phyloP scores from a whole-genome alignment of 2,329 filamentous ascomycete species.

The Aspergillus sergii region DNA sequence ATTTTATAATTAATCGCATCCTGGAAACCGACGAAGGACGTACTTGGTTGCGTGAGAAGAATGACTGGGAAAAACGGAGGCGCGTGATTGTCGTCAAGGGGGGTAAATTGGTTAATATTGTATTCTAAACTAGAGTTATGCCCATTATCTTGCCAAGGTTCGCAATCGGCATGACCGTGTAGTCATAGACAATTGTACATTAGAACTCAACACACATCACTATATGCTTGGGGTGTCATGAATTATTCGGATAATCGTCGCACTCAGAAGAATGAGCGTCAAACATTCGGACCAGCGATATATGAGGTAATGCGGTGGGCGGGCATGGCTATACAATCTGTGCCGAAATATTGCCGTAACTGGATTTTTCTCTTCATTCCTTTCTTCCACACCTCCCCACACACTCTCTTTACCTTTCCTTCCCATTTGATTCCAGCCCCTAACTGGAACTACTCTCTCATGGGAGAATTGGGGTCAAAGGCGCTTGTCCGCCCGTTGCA shows the following conservation, averaged over 20 bases:
- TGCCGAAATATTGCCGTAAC: neutral
- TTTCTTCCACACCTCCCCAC: neutral
- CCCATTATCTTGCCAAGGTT: neutral
- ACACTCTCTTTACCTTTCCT: no score
- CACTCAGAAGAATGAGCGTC: neutral
- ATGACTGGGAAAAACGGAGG: conserved; percentile 57
- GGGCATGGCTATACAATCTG: neutral
- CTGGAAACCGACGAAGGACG: conserved; percentile 63
- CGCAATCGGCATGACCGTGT: neutral
- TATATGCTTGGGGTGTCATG: neutral
- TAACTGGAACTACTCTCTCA: neutral
- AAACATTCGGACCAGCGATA: neutral
- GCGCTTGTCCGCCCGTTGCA: neutral
- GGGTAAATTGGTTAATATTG: conserved; percentile 75
- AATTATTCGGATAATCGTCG: neutral
- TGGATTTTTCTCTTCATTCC: neutral
- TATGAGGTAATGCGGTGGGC: neutral
- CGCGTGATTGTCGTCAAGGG: conserved; percentile 67
- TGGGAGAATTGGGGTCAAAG: neutral
- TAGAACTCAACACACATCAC: neutral
- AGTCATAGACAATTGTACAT: conserved; percentile 7
- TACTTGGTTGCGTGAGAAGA: conserved; percentile 55
- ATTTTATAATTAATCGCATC: conserved; percentile 66
- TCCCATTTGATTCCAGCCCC: neutral
- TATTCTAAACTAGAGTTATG: conserved; percentile 46